Evolutionary conservation across 495 filamentous ascomycete genomes (phyloP).

Genomic region (Podospora pseudocomata): DNA sequence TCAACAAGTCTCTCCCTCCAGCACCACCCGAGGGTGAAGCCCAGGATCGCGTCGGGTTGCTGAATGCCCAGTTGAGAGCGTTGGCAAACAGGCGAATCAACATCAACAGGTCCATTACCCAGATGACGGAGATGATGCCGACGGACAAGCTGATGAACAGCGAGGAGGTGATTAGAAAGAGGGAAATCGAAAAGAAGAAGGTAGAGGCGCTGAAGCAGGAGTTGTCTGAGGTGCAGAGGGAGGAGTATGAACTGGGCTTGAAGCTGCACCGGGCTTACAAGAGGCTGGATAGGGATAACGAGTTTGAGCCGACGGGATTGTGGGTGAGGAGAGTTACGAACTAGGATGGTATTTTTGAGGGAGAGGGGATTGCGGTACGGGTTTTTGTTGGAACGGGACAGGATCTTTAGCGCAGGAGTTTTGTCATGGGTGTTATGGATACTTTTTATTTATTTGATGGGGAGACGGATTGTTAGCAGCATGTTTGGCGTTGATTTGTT

Average conservation of each 20-base stretch:
- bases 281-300: constrained; percentile 59
- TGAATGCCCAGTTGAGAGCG: constrained; percentile 64
- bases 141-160: constrained; percentile 47
- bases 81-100: constrained; percentile 65
- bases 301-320: constrained; percentile 64
- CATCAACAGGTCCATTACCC: constrained; percentile 65
- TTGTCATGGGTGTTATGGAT: not conserved
- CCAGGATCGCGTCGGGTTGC: constrained; percentile 59
- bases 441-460: not conserved
- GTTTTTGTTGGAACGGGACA: not conserved
- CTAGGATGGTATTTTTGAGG: not conserved
- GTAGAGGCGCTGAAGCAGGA: constrained; percentile 67
- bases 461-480: not conserved
- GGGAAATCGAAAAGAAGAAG: constrained; percentile 68
- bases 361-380: not conserved
- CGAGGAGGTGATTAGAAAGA: constrained; percentile 42
- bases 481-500: not conserved
- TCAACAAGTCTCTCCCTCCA: constrained; percentile 55
- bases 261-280: constrained; percentile 79
- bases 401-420: not conserved
- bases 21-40: constrained; percentile 54
- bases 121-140: constrained; percentile 65
- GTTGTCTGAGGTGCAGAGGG: constrained; percentile 71
- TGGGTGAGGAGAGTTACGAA: constrained; percentile 72
- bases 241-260: constrained; percentile 83